A percentile compares a stretch with the other conserved stretches of the same genome.
Evolutionary conservation across 2,329 filamentous ascomycete species (phyloP).

Genomic region (Stenocarpella maydis): DNA sequence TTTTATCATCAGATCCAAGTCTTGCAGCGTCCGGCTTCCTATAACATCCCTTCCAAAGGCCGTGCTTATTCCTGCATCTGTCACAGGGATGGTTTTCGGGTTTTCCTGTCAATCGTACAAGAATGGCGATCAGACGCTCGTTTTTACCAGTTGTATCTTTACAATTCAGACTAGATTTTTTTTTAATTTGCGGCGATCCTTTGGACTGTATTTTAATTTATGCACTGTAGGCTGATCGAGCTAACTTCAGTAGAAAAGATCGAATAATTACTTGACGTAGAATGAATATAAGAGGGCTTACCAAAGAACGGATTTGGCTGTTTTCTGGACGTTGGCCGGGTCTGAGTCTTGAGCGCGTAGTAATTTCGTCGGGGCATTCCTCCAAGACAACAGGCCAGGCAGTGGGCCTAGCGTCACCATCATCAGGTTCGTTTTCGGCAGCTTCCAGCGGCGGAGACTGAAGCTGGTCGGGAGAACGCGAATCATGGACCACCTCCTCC

Average conservation of each 20-base stretch:
- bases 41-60: not conserved
- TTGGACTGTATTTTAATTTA: not conserved
- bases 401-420: not conserved
- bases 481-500: not conserved
- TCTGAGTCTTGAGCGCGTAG: no score
- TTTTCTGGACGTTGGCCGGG: not conserved
- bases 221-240: not conserved
- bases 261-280: no score
- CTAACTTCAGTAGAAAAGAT: not conserved
- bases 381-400: conserved; percentile 1
- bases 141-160: not conserved
- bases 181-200: no score
- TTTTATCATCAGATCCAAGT: not conserved
- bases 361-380: not conserved
- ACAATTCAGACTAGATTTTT: not conserved
- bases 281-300: not conserved
- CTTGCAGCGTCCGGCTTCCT: not conserved
- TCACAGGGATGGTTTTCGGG: not conserved
- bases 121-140: not conserved
- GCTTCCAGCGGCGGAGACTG: no score
- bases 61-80: not conserved
- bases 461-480: not conserved
- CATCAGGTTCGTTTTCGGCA: not conserved
- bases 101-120: not conserved
- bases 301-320: not conserved